Conservation (phyloP, 257 asterid genomes). For the Hygrophila difformis region DNA sequence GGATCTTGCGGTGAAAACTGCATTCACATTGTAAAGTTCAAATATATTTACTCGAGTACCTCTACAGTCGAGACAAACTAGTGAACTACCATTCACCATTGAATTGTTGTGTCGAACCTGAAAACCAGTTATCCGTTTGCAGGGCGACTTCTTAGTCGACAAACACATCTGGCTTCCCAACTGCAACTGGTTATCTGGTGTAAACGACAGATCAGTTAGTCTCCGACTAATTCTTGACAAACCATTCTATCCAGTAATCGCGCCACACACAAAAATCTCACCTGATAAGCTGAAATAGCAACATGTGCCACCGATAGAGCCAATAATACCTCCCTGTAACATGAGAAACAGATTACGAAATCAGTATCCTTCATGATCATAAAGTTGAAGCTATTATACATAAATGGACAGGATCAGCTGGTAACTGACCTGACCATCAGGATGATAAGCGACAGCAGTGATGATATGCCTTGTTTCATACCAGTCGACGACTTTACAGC, state of each 20-base stretch:
- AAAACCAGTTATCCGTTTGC: constrained; percentile 80
- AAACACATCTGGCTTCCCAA: constrained; percentile 62
- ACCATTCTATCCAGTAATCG: too few species aligned
- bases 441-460: constrained; percentile 77
- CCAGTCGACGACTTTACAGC: constrained; percentile 77
- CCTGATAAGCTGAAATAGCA: constrained; percentile 60
- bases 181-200: constrained; percentile 54
- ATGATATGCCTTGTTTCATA: constrained; percentile 60
- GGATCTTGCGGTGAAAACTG: constrained; percentile 82
- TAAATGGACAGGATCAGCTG: constrained; percentile 4
- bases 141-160: constrained; percentile 61
- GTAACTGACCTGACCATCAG: constrained; percentile 78
- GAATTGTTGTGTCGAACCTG: constrained; percentile 52
- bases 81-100: too few species aligned
- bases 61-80: background rate
- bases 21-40: constrained; percentile 11
- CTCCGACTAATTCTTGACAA: constrained; percentile 8
- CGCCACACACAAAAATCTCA: constrained; percentile 16
- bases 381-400: background rate
- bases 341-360: constrained; percentile 10
- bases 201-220: constrained; percentile 30
- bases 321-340: constrained; percentile 71
- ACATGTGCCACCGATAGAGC: constrained; percentile 68
- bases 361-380: constrained; percentile 4
- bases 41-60: too few species aligned